A percentile compares a stretch with the other conserved stretches of the same genome.
Evolutionary conservation across 2,329 filamentous ascomycete species (phyloP).

Genomic region (Sphaerulina vaccinii): DNA sequence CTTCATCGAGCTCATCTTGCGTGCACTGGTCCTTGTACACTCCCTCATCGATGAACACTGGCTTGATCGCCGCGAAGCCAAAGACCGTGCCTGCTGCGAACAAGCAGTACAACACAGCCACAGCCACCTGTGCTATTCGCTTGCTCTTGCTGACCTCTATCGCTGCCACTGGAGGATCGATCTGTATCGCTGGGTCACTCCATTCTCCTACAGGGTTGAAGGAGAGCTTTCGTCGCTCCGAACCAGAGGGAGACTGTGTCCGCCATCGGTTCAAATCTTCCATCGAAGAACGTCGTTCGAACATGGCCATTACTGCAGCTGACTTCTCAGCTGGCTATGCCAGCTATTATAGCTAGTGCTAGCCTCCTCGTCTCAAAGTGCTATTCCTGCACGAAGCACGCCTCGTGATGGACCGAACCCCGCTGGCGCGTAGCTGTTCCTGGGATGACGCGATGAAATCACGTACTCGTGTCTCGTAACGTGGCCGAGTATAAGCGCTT

Average conservation of each 20-base stretch:
- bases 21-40: slow-evolving; percentile 68
- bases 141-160: slow-evolving; percentile 57
- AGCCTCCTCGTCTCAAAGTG: neutral
- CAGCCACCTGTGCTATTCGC: slow-evolving; percentile 64
- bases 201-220: slow-evolving; percentile 52
- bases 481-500: neutral
- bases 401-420: neutral
- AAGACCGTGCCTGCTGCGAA: slow-evolving; percentile 78
- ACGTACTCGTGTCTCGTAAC: neutral
- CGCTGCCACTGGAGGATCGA: slow-evolving; percentile 46
- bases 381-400: neutral
- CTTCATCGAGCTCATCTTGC: slow-evolving; percentile 49
- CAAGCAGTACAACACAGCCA: slow-evolving; percentile 70
- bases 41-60: slow-evolving; percentile 70
- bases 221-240: slow-evolving; percentile 48
- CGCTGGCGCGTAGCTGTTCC: neutral
- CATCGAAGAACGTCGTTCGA: slow-evolving; percentile 31
- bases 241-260: slow-evolving; percentile 35
- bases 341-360: no score
- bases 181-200: slow-evolving; percentile 40
- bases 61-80: slow-evolving; percentile 82
- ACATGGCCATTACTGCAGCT: slow-evolving; percentile 25
- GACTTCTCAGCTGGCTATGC: no score
- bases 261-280: slow-evolving; percentile 31
- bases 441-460: no score